Evolutionary conservation across 2,329 filamentous ascomycete species (phyloP), one percentile per base, ranked within the genome.

Genomic region (Colletotrichum abscissum): DNA sequence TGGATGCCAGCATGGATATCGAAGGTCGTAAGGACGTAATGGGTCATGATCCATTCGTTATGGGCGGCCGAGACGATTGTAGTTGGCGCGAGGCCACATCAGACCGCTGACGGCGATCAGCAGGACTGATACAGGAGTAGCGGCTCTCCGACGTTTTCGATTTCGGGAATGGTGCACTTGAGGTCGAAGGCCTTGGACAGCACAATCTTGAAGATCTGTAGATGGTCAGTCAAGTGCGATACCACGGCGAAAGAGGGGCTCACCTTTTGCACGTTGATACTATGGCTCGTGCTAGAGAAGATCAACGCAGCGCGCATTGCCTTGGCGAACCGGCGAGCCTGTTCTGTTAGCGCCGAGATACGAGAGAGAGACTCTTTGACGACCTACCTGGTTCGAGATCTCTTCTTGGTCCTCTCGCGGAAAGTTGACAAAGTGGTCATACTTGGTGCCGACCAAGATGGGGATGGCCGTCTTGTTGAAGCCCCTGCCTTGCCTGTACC

Each of bases 381-480:
- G 35, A 69, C 83, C 14, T 85, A 97, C 95, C 89, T 98, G 96
- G 80, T 97, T 95, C 16, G 95, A 98, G 75, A 99, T 99, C 84
- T 99, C 97, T 83, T 99, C 97, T 82, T 99, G 97, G 81, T 99
- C 97, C 81, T 98, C 96, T 55, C 94, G 90, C 0, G 97, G 95
- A 80, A 99, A 98, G 85, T 98, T 99, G 84, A 99, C 96, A 86
- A 99, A 99, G 81, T 98, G 97, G 80, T 99, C 97, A 83, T 98
- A 99, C 84, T 99, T 99, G 46, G 97, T 99, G 73, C 97, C 97
- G 22, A 99, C 94, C 28, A 99, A 85, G 80, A 99, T 98, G 0
- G 97, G 97, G 77, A 99, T 99, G n/a, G 97, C 97, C 16, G 97
- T 99, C 88, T 99, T 99, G 89, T 99, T 99, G 88, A 99, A 99